Base-by-base conservation (phyloP, 2,329 filamentous ascomycete genomes). In the Teratosphaeria gauchensis region DNA sequence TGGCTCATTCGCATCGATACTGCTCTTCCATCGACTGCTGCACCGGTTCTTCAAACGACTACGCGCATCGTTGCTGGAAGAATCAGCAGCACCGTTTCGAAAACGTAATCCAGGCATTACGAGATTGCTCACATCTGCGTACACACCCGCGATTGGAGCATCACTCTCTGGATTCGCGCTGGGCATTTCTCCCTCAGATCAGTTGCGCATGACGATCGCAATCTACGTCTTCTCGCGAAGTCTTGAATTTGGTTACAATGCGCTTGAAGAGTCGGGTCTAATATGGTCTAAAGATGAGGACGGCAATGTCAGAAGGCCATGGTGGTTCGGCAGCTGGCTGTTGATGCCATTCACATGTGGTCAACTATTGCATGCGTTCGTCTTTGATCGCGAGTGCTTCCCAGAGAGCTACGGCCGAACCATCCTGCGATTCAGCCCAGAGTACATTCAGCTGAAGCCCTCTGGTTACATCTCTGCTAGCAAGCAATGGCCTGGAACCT, bases 71-170 rank as follows among this genome's bases (percentile, higher is more conserved):
- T 80, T 99, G 3, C 84, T 95, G 51, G 86, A 88, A 38, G 83
- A 89, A n/a, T 61, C 66, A n/a, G 90, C 92, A 1, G 82, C 83
- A 57, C 87, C 89, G 0, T 96, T 97, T 74, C 83, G 91, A 14
- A 78, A 81, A 59, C 87, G 92, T 57, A 96, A 97, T 68, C 92
- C 92, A 0, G 83, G 83, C 19, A 83, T 91, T 12, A 82, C 89
- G 0, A 79, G 79, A 21, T 84, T 88, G 0, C 79, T 99, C 59
- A 96, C 91, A 0, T 95, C 90, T 1, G 81, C 82, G 9, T 88
- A 91, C 70, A 89, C 92, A 0, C 92, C 92, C 0, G 91, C 92
- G 1, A 81, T 96, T n/a, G 94, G 92, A 11, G 92, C 92, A 5
- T 91, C 89, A 66, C 74, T 96, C 54, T 90, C 92, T 0, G 92